Evolutionary conservation across 2,329 filamentous ascomycete genomes (phyloP), one percentile per base, ranked within the genome.

Genomic region (Paraphaeosphaeria minitans): DNA sequence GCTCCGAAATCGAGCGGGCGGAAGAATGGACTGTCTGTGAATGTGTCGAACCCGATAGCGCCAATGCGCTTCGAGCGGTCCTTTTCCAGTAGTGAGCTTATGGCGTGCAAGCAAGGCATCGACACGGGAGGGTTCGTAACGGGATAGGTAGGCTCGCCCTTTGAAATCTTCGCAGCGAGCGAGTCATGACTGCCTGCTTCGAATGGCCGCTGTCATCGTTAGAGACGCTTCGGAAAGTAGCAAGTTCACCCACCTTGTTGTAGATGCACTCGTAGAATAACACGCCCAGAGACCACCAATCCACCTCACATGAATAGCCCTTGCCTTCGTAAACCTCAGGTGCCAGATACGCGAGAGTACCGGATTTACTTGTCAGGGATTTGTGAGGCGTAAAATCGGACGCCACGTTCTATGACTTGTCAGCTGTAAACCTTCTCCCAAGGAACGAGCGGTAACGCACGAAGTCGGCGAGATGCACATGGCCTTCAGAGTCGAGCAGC

Each of bases 201-300:
- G 66, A 98, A 99, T 22, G 95, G 95, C 69, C 95, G 87, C 92
- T 96, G 72, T 22, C 1, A 6, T 37, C 3, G 57, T 62, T 46
- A 66, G 50, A 49, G 42, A 21, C 45, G 31, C 21, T 22, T 10
- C 9, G n/a, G 12, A 29, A 8, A 4, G 2, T 1, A 0, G 35
- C 8, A 27, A 14, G n/a, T 14, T 6, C 12, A 74, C 83, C 2
- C 83, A 93, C 92, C 89, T 96, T 98, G 81, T 96, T 97, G 81
- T 98, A 99, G 65, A 99, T 97, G 84, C 95, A 98, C 78, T 99
- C 95, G 77, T 97, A 99, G 77, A 98, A 98, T n/a, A 96, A 85
- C 47, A 99, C 95, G 50, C 95, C 95, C 22, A 99, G 80, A 6
- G 95, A 98, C 95, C 95, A 99, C 95, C 95, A 99, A 76, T 99